These are phyloP conservation scores for Saturnispora kantuleensis DNA, from an alignment of 805 yeast genomes.

Conservation along the genomic window DNA sequence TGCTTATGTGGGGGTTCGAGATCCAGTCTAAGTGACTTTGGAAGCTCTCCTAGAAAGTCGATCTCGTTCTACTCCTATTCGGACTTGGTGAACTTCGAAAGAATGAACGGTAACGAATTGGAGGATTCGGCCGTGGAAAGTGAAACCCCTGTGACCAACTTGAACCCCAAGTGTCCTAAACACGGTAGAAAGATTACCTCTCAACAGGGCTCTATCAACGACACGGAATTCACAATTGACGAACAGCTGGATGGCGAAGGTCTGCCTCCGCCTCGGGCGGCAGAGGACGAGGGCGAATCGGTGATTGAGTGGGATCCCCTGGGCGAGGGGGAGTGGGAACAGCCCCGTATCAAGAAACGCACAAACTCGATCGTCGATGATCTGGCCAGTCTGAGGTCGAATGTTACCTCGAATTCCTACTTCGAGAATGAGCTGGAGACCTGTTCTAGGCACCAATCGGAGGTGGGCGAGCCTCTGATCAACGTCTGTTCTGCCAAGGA, in stretches of 20 bases:
- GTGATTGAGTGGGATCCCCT: not conserved
- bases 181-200: slow-evolving; percentile 8
- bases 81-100: slow-evolving; percentile 24
- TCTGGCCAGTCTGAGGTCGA: slow-evolving; percentile 12
- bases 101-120: slow-evolving; percentile 7
- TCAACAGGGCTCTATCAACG: slow-evolving; percentile 13
- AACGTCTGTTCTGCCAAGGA: slow-evolving; percentile 23
- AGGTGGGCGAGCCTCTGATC: slow-evolving; percentile 11
- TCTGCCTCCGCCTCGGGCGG: not conserved
- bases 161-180: slow-evolving; percentile 6
- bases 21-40: not conserved
- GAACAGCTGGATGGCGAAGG: slow-evolving; percentile 6
- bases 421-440: slow-evolving; percentile 18
- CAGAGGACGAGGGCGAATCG: not conserved
- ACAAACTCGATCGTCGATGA: slow-evolving; percentile 10
- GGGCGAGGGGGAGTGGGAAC: too few species aligned
- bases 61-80: slow-evolving; percentile 27
- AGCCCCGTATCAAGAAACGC: too few species aligned
- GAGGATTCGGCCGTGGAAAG: slow-evolving; percentile 1
- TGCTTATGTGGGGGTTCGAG: not conserved
- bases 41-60: slow-evolving; percentile 16
- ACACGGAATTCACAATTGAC: slow-evolving; percentile 11
- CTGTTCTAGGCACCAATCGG: not conserved
- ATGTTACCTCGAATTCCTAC: slow-evolving; percentile 13
- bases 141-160: not conserved